Conservation (phyloP, 192 early-diverging fungal species). For the Coemansia asiatica region DNA sequence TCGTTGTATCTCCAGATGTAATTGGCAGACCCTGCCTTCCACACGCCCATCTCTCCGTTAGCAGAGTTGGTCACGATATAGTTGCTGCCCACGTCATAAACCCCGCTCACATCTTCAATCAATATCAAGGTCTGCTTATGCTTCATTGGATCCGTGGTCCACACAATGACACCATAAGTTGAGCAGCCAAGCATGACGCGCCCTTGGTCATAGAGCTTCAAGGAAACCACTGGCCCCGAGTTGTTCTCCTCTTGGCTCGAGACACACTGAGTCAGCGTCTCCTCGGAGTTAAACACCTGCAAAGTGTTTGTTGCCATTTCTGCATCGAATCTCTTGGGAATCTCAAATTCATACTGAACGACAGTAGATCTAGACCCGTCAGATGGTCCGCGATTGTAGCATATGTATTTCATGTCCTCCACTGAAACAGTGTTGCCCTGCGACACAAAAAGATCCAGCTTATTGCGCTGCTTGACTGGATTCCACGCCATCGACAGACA, state of each 20-base stretch:
- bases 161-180: constrained; percentile 25
- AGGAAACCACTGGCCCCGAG: constrained; percentile 8
- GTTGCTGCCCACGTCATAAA: constrained; percentile 43
- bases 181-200: constrained; percentile 43
- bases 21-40: constrained; percentile 39
- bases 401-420: constrained; percentile 7
- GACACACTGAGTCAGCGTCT: constrained; percentile 11
- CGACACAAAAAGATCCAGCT: constrained; percentile 24
- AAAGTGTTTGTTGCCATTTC: constrained; percentile 14
- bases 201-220: constrained; percentile 38
- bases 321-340: not conserved
- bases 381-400: not conserved
- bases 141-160: constrained; percentile 18
- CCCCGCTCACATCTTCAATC: constrained; percentile 33
- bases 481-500: constrained; percentile 48
- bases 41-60: constrained; percentile 40
- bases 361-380: not conserved
- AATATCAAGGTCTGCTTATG: constrained; percentile 36
- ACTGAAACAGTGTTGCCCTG: constrained; percentile 26
- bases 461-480: not conserved
- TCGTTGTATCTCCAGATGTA: constrained; percentile 51
- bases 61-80: constrained; percentile 44
- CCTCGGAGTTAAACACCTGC: constrained; percentile 18
- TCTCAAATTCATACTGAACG: not conserved
- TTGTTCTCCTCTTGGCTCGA: constrained; percentile 20